Evolutionary conservation across 169 alveolate genomes (phyloP).

Genomic region (Blepharisma undulans): DNA sequence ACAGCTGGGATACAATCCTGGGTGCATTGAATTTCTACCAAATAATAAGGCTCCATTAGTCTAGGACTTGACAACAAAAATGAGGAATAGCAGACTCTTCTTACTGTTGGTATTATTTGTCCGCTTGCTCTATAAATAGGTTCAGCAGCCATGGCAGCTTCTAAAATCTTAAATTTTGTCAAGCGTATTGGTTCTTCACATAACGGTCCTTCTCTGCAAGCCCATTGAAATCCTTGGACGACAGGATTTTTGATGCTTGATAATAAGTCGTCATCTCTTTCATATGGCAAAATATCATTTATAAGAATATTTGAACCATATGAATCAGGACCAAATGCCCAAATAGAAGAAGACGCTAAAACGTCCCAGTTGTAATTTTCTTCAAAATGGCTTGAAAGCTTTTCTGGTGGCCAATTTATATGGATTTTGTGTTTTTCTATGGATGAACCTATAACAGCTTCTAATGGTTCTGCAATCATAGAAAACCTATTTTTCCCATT

Average conservation of each 20-base stretch:
- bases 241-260: constrained; percentile 81
- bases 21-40: constrained; percentile 96
- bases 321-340: constrained; percentile 98
- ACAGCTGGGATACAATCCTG: constrained; percentile 97
- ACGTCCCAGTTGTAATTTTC: constrained; percentile 95
- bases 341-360: constrained; percentile 93
- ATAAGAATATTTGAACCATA: constrained; percentile 93
- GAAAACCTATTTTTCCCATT: constrained; percentile 92
- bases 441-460: constrained; percentile 88
- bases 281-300: constrained; percentile 96
- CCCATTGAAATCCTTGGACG: constrained; percentile 99
- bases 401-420: constrained; percentile 27
- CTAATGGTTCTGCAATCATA: constrained; percentile 96
- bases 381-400: constrained; percentile 60
- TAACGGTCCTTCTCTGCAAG: constrained; percentile 99
- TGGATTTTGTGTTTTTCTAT: constrained; percentile 87
- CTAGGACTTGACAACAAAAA: constrained; percentile 98
- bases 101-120: constrained; percentile 97
- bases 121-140: constrained; percentile 84
- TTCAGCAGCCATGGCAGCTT: constrained; percentile 80
- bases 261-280: constrained; percentile 85
- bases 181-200: constrained; percentile 93
- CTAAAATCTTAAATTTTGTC: constrained; percentile 90
- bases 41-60: constrained; percentile 96
- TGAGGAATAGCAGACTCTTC: constrained; percentile 97